Evolutionary conservation across 768 basidiomycete genomes (phyloP), one percentile per base, ranked within the genome.

Genomic region (Suillus spraguei): DNA sequence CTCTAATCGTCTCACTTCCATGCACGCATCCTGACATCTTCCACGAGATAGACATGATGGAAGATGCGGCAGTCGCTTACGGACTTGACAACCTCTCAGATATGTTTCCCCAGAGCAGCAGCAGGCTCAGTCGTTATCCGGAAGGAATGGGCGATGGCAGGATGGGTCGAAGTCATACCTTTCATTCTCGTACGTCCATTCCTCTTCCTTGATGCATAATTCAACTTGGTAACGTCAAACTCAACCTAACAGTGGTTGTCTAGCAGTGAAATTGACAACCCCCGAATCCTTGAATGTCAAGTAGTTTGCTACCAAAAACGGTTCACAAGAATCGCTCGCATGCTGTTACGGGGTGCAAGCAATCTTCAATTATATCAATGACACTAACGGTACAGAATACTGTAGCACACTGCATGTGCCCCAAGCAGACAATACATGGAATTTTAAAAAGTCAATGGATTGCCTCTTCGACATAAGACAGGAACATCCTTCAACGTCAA

Each of bases 51-150:
- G 97, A 99, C 73, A 85, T 99, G 72, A 92, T 99, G 90, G 97
- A 99, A 74, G 97, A 99, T 67, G 94, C 91, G 2, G 97, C 97
- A 11, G 93, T 99, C 67, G 97, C 95, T 1, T 97, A 96, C 72
- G 97, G 97, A 2, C 99, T 95, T 83, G 98, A 99, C 81, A 97
- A n/a, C n/a, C n/a, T n/a, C n/a, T n/a, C n/a, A n/a, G n/a, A n/a
- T n/a, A 88, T 87, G 14, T 95, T 99, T 86, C 97, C 97, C 1
- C 79, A 87, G 9, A 97, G 96, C 17, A 96, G 90, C 68, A 96
- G 92, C 79, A 95, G 89, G 74, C 81, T 99, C 7, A 90, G 87
- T 64, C 74, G 84, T 96, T 50, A 81, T 99, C 38, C 86, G 97
- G 44, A 77, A 80, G 63, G 95, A 99, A 72, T 99, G 97, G 87